Base-by-base conservation (phyloP, 2,329 filamentous ascomycete genomes). In the Fusarium torreyae region DNA sequence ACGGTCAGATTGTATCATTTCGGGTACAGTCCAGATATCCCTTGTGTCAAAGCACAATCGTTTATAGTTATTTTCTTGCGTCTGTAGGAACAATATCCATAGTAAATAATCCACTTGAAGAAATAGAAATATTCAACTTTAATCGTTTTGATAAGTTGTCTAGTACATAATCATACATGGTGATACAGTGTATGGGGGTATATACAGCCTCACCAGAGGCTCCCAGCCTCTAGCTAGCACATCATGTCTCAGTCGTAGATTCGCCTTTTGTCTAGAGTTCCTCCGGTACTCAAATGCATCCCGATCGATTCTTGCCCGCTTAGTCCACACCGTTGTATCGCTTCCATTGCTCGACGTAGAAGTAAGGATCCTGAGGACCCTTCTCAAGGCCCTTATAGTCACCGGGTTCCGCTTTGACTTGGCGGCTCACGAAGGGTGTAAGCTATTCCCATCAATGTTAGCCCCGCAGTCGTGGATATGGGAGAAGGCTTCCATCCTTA, bases 401-500 rank as follows among this genome's bases (percentile, higher is more conserved):
- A 48, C 89, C 89, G 52, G 80, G 81, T 22, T 81, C 77, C 39
- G 82, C 79, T 67, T 84, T 81, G 58, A 94, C 83, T 64, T 86
- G 86, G 50, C 83, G 83, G 59, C 89, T 88, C 52, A 96, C 91
- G 74, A 95, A 97, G 2, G 93, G 93, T 4, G 91, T 93, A 75
- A 97, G 87, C 93, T 96, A 61, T 49, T 40, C 31, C 40, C 51
- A 57, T 31, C 10, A 22, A 15, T 8, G 51, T 77, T 59, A 77
- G 74, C 39, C 31, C 20, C n/a, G 9, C 15, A 6, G 8, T 17
- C 20, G 4, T 15, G n/a, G 15, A 20, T 18, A 24, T 26, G 10
- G 11, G 36, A 1, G 18, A 11, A 17, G 17, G 3, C 28, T 24
- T 42, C 46, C 24, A n/a, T 57, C 70, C 83, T 24, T 80, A 96